Evolutionary conservation across 768 basidiomycete species (phyloP).

Genomic region (Boletus vinaceobasis): DNA sequence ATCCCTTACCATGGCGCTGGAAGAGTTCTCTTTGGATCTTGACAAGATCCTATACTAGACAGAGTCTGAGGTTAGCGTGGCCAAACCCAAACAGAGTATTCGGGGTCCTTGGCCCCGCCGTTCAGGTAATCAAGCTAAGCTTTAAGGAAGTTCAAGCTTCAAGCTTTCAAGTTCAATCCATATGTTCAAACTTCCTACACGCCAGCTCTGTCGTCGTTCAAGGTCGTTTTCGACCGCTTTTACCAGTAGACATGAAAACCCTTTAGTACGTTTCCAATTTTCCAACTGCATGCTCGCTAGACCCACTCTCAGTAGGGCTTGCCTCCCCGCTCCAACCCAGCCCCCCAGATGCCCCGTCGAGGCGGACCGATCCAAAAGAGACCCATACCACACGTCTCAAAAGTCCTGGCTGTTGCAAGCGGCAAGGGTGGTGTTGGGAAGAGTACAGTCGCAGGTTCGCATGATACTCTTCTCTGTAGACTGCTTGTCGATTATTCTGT

Average conservation of each 20-base stretch:
- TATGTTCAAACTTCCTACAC: constrained; percentile 11
- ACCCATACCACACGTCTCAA: constrained; percentile 68
- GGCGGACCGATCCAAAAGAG: constrained; percentile 52
- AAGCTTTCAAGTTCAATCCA: no score
- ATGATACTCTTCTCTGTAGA: background rate
- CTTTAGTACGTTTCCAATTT: constrained; percentile 40
- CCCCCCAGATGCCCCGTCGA: constrained; percentile 61
- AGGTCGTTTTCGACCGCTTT: constrained; percentile 19
- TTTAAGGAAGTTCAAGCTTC: no score
- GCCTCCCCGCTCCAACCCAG: constrained; percentile 30
- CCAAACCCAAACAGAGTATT: constrained; percentile 2
- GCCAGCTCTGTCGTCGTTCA: background rate
- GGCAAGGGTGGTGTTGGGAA: constrained; percentile 98
- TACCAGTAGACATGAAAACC: constrained; percentile 47
- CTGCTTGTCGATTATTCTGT: constrained; percentile 7
- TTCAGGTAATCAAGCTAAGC: no score
- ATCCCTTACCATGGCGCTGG: constrained; percentile 13
- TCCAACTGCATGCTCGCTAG: background rate
- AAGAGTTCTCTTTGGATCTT: background rate
- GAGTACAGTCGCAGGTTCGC: constrained; percentile 83
- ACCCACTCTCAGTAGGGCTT: constrained; percentile 32
- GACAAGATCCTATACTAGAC: background rate
- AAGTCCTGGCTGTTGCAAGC: constrained; percentile 80
- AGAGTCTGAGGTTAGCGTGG: background rate
- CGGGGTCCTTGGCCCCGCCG: background rate